Evolutionary conservation across 1,284 basidiomycete genomes (phyloP).

Genomic region (Pisolithus thermaeus): DNA sequence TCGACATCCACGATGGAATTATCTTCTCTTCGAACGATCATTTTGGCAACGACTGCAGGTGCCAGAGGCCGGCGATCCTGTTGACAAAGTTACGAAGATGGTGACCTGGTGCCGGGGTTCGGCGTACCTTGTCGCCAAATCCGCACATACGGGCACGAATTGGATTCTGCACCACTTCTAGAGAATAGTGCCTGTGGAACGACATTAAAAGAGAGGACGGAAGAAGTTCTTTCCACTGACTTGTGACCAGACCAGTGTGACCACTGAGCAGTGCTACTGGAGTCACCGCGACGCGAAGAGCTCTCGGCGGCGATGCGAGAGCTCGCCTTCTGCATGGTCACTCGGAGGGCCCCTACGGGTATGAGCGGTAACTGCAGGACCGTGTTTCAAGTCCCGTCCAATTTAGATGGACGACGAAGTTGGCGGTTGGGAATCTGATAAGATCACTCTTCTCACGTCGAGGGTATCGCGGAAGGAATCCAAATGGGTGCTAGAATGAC

Average conservation of each 20-base stretch:
- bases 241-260: constrained; percentile 55
- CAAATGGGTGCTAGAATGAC: constrained; percentile 1
- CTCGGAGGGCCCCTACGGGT: not conserved
- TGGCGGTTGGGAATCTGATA: constrained; percentile 23
- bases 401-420: constrained; percentile 12
- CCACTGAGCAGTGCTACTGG: constrained; percentile 45
- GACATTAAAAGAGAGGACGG: constrained; percentile 3
- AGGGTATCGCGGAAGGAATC: constrained; percentile 5
- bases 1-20: constrained; percentile 68
- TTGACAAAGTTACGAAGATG: constrained; percentile 12
- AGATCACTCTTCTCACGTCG: constrained; percentile 29
- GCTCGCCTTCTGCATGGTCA: constrained; percentile 60
- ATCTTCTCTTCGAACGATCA: constrained; percentile 66
- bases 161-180: constrained; percentile 83
- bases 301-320: constrained; percentile 28
- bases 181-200: constrained; percentile 61
- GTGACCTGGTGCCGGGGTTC: constrained; percentile 6
- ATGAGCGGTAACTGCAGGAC: not conserved
- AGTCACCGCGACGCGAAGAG: constrained; percentile 27
- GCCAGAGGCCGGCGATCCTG: constrained; percentile 88
- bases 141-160: constrained; percentile 89
- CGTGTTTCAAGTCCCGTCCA: constrained; percentile 4
- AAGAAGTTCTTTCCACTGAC: constrained; percentile 33
- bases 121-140: constrained; percentile 84
- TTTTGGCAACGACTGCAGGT: constrained; percentile 82